Percentiles rank a stretch among this genome's conserved stretches.
Conservation (phyloP, 768 basidiomycete species). For the Hygrophoropsis aurantiaca region DNA sequence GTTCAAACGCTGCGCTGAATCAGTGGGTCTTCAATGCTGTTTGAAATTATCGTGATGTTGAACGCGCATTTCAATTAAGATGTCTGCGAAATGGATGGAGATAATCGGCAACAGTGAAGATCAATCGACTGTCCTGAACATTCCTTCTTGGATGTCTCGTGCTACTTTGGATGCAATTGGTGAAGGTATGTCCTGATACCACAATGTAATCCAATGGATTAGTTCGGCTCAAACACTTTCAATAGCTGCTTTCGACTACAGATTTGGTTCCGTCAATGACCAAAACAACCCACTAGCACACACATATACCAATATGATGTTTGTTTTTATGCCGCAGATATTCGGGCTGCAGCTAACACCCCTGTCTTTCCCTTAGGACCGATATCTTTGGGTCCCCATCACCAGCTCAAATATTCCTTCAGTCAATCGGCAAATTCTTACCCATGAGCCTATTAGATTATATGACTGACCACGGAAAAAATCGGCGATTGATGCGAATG, state of each 20-base stretch:
- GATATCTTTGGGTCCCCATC: slow-evolving; percentile 10
- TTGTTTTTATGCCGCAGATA: not conserved
- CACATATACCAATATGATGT: slow-evolving; percentile 6
- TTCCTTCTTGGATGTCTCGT: slow-evolving; percentile 35
- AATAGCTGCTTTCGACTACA: slow-evolving; percentile 51
- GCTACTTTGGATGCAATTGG: slow-evolving; percentile 53
- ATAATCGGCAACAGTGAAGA: slow-evolving; percentile 7
- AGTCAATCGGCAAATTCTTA: slow-evolving; percentile 29
- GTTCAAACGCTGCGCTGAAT: slow-evolving; percentile 39
- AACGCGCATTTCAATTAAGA: slow-evolving; percentile 9
- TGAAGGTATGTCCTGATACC: slow-evolving; percentile 31
- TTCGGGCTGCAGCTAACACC: too few relatives aligned
- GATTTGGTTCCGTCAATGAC: slow-evolving; percentile 39
- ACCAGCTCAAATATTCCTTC: slow-evolving; percentile 23
- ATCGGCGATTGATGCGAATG: slow-evolving; percentile 17
- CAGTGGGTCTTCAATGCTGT: slow-evolving; percentile 11
- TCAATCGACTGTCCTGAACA: slow-evolving; percentile 18
- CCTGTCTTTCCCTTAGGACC: not conserved
- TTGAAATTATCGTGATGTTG: not conserved
- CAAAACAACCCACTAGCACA: slow-evolving; percentile 5
- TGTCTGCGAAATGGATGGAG: slow-evolving; percentile 24
- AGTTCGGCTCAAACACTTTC: not conserved
- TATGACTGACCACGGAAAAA: slow-evolving; percentile 27
- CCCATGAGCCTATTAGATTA: slow-evolving; percentile 33
- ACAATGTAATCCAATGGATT: not conserved